phyloP scores from a whole-genome alignment of 2,329 filamentous ascomycete genomes.

The Aspergillus puulaauensis region DNA sequence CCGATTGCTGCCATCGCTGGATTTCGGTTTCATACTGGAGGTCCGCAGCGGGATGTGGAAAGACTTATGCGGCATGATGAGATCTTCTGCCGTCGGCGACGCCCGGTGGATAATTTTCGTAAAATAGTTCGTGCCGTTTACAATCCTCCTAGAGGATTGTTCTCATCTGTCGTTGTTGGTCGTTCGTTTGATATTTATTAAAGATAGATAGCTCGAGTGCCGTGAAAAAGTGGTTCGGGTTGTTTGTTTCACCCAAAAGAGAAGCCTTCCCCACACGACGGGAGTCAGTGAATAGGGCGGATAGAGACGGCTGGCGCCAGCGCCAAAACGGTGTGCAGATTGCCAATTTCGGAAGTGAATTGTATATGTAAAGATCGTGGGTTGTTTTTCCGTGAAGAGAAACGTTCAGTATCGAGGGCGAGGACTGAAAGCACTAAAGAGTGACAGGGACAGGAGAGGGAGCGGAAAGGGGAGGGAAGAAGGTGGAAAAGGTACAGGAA shows the following conservation, averaged over 20 bases:
- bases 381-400: background rate
- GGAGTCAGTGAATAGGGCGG: conserved; percentile 7
- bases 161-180: background rate
- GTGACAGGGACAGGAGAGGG: background rate
- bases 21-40: conserved; percentile 17
- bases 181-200: background rate
- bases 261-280: conserved; percentile 16
- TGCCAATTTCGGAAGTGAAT: background rate
- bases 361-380: background rate
- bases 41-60: conserved; percentile 17
- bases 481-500: background rate
- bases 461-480: conserved; percentile 1
- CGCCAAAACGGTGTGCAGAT: background rate
- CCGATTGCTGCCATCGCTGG: conserved; percentile 10
- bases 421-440: background rate
- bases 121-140: background rate
- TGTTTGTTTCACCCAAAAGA: conserved; percentile 3
- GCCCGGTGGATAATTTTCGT: background rate
- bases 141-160: background rate
- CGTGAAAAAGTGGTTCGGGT: background rate
- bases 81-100: background rate
- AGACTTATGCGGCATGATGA: conserved; percentile 14
- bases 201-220: background rate
- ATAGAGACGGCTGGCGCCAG: background rate
- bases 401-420: background rate